Evolutionary conservation across 371 early-diverging fungal species (phyloP).

Genomic region (Mucor racemosus): DNA sequence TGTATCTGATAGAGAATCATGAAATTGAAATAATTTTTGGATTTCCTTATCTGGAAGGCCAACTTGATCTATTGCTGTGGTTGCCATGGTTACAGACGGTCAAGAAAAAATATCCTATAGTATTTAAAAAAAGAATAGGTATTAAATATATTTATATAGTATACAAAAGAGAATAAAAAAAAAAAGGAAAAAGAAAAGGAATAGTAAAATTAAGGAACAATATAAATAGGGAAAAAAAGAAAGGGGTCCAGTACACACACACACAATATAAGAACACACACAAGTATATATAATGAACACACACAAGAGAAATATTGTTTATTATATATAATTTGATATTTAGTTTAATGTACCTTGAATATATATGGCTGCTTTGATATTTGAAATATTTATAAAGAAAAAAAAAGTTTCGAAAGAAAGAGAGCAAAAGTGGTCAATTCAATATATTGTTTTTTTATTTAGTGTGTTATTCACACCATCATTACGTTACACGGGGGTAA

Average conservation of each 20-base stretch:
- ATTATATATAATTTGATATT: neutral
- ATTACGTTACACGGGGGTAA: neutral
- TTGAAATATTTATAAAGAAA: neutral
- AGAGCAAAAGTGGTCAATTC: neutral
- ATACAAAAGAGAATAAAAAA: neutral
- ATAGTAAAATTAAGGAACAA: neutral
- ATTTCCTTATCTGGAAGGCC: slow-evolving; percentile 43
- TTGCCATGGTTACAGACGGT: slow-evolving; percentile 3
- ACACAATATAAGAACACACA: neutral
- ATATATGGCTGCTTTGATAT: neutral
- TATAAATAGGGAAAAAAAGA: slow-evolving; percentile 5
- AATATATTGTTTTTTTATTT: neutral
- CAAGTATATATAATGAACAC: neutral
- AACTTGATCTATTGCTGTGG: slow-evolving; percentile 13
- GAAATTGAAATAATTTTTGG: slow-evolving; percentile 28
- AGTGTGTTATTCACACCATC: neutral
- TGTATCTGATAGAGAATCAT: slow-evolving; percentile 46
- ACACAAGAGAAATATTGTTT: neutral
- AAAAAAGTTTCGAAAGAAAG: neutral
- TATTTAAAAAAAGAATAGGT: neutral
- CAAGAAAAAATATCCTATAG: slow-evolving; percentile 7
- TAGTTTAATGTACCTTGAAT: neutral
- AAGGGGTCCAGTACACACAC: slow-evolving; percentile 3
- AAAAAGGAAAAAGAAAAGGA: neutral
- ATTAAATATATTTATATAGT: neutral